Base-by-base conservation (phyloP, 768 basidiomycete species). In the Psilocybe cubensis region DNA sequence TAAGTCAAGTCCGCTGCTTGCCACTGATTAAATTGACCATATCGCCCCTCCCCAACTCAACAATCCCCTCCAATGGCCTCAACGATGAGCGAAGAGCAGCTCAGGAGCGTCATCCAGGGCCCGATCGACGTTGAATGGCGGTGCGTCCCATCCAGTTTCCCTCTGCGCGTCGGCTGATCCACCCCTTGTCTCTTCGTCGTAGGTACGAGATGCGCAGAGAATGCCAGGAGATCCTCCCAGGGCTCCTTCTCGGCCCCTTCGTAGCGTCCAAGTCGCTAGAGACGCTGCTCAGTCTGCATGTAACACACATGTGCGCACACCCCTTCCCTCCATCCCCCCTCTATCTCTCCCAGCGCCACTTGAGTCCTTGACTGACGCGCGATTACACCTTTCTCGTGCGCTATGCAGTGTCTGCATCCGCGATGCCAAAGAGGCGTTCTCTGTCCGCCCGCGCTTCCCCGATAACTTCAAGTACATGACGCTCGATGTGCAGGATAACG, bases 171-270 rank as follows among this genome's bases (percentile, higher is more conserved):
- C 33, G 14, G 50, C 31, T 33, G 12, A 38, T 57, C 59, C 51
- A 57, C 50, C 54, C 38, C 51, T 51, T 12, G 48, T 28, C 14
- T 17, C 41, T 50, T 24, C 41, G 31, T 25, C 52, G 3, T 43
- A 93, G 91, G 66, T 97, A 97, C 67, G 94, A 96, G 74, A 96
- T 97, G 95, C 82, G 94, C 27, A 79, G 94, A n/a, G 90, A 96
- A 66, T 94, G 92, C 64, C 94, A 97, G 74, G 91, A 95, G 71
- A 96, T 96, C 61, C 77, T 92, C 0, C 89, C 92, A 23, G 85
- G 86, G 17, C 84, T 97, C 33, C 78, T 86, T 24, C 84, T 97
- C 5, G 94, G 94, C 0, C 94, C 94, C 3, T 93, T 95, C 60
- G 89, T 91, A 61, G 91, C 90, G 8, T 93, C 92, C 1, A 96